phyloP scores from a whole-genome alignment of 2,329 filamentous ascomycete species.

The Phymatotrichopsis omnivora region DNA sequence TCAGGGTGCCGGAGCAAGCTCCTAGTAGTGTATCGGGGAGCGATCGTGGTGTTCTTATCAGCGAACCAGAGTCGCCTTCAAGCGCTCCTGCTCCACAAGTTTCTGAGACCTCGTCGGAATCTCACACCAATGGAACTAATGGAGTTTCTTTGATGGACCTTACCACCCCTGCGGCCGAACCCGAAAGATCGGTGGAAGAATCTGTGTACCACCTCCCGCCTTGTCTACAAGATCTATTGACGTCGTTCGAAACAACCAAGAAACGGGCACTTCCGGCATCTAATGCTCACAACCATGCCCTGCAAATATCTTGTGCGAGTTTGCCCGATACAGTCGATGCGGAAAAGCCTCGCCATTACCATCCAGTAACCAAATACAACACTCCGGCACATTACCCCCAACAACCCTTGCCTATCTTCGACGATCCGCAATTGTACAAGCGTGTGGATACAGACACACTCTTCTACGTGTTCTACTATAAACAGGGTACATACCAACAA shows the following conservation, averaged over 20 bases:
- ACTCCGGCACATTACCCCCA: conserved; percentile 80
- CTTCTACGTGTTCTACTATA: conserved; percentile 99
- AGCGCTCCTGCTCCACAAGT: conserved; percentile 14
- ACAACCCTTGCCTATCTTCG: conserved; percentile 82
- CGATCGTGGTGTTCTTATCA: conserved; percentile 14
- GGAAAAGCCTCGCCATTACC: conserved; percentile 73
- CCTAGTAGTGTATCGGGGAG: conserved; percentile 14
- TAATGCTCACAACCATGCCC: conserved; percentile 55
- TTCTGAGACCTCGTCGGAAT: conserved; percentile 16
- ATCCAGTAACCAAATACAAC: conserved; percentile 68
- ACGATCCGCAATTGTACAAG: conserved; percentile 73
- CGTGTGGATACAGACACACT: conserved; percentile 90
- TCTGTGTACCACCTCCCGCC: conserved; percentile 88
- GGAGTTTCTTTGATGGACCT: conserved; percentile 9
- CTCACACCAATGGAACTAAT: conserved; percentile 21
- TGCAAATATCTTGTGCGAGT: conserved; percentile 61
- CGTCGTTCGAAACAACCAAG: conserved; percentile 79
- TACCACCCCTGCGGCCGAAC: conserved; percentile 33
- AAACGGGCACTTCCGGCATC: conserved; percentile 46
- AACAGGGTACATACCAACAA: conserved; percentile 90
- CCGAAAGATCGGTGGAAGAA: conserved; percentile 45
- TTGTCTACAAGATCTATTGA: conserved; percentile 77
- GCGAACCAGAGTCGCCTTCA: conserved; percentile 15
- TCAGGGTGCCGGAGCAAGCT: conserved; percentile 12
- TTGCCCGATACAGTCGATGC: conserved; percentile 68